A percentile compares a stretch with the other conserved stretches of the same genome.
Evolutionary conservation across 2,329 filamentous ascomycete species (phyloP).

Genomic region (Chrysoporthe cubensis): DNA sequence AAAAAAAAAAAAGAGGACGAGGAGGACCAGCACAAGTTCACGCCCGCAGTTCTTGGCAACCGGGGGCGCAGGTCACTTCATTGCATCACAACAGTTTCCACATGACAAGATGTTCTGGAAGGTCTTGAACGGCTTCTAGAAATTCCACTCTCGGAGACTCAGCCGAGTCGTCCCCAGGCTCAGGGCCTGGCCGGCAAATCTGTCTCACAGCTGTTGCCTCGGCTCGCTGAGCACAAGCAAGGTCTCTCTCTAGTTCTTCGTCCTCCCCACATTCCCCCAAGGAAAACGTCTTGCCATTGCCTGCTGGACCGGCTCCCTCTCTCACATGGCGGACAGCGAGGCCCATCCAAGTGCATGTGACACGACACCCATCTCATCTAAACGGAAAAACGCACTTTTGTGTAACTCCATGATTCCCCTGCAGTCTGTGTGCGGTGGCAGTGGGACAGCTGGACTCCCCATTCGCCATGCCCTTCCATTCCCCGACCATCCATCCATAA

Average conservation of each 20-base stretch:
- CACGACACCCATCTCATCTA: not conserved
- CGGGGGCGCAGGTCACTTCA: not conserved
- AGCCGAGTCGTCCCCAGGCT: not conserved
- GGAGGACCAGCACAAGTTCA: not conserved
- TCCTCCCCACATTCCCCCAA: not conserved
- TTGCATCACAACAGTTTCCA: not conserved
- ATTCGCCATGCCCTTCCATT: slow-evolving; percentile 15
- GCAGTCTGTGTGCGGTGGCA: slow-evolving; percentile 13
- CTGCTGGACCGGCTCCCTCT: not conserved
- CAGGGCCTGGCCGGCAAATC: not conserved
- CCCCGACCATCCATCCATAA: slow-evolving; percentile 28
- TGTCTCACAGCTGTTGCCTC: not conserved
- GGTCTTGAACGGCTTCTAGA: not conserved
- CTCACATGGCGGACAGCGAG: not conserved
- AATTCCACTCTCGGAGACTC: slow-evolving; percentile 7
- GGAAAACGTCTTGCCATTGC: not conserved
- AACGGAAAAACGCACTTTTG: slow-evolving; percentile 2
- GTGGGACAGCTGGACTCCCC: slow-evolving; percentile 20
- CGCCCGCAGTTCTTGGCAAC: not conserved
- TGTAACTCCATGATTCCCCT: slow-evolving; percentile 17
- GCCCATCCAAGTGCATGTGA: not conserved
- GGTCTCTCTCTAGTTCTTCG: not conserved
- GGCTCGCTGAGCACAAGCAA: not conserved
- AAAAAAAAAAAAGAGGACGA: not conserved
- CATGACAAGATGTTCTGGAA: slow-evolving; percentile 1